Evolutionary conservation across 176 grass and related monocot species (phyloP).

Genomic region (Alopecurus myosuroides): DNA sequence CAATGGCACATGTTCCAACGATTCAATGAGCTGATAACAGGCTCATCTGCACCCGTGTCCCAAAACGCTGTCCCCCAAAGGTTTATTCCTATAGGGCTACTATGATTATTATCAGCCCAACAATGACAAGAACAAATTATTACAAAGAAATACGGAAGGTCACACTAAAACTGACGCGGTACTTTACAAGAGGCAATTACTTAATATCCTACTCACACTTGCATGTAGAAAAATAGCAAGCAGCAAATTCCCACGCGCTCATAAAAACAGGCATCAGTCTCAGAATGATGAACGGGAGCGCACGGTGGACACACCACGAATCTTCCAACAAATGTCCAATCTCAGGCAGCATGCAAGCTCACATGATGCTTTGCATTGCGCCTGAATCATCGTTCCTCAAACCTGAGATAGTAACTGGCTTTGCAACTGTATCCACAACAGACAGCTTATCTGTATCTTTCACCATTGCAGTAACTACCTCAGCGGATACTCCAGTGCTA

Average conservation of each 20-base stretch:
- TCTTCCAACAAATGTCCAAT: constrained; percentile 3
- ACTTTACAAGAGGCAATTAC: constrained; percentile 34
- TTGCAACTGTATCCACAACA: constrained; percentile 18
- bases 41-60: too few relatives aligned
- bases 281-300: constrained; percentile 2
- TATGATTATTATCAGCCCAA: neutral
- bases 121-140: constrained; percentile 20
- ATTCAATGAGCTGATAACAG: too few relatives aligned
- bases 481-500: constrained; percentile 7
- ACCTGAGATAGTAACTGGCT: constrained; percentile 1
- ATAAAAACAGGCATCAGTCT: constrained; percentile 1
- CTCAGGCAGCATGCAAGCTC: constrained; percentile 1
- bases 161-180: neutral
- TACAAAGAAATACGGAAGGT: constrained; percentile 23
- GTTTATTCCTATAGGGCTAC: too few relatives aligned
- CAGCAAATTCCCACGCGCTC: neutral
- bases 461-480: constrained; percentile 18
- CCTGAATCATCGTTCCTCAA: constrained; percentile 9
- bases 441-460: constrained; percentile 4
- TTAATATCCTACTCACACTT: constrained; percentile 30
- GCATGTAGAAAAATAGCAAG: constrained; percentile 52
- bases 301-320: neutral
- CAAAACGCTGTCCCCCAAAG: too few relatives aligned
- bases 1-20: too few relatives aligned
- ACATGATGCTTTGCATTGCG: constrained; percentile 16